Conservation (phyloP, 2,329 filamentous ascomycete species). For the Diplodia seriata region DNA sequence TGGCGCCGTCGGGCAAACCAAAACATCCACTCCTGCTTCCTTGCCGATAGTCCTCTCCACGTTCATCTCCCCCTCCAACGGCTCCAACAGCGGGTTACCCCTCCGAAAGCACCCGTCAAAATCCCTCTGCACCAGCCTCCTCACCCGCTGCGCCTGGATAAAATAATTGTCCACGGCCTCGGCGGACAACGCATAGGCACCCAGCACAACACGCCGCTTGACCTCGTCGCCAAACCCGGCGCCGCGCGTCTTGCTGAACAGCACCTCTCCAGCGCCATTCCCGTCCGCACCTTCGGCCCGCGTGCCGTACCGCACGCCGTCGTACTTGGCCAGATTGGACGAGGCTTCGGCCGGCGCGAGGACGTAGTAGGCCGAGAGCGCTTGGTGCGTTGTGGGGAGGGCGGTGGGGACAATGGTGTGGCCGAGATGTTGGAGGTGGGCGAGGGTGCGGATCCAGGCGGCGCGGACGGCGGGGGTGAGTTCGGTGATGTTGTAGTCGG, state of each 20-base stretch:
- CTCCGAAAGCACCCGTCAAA: slow-evolving; percentile 80
- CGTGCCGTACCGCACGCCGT: slow-evolving; percentile 89
- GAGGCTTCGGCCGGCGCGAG: slow-evolving; percentile 94
- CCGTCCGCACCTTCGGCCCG: slow-evolving; percentile 62
- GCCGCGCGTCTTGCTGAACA: slow-evolving; percentile 77
- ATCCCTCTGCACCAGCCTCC: slow-evolving; percentile 81
- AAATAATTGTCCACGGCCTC: slow-evolving; percentile 97
- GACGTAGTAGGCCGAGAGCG: slow-evolving; percentile 92
- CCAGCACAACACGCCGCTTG: slow-evolving; percentile 82
- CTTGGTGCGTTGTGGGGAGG: slow-evolving; percentile 81
- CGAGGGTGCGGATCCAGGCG: slow-evolving; percentile 72
- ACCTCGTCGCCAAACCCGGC: slow-evolving; percentile 84
- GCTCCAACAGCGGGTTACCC: slow-evolving; percentile 68
- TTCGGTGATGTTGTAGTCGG: slow-evolving; percentile 88
- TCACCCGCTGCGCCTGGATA: slow-evolving; percentile 86
- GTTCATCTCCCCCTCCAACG: background rate
- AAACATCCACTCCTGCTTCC: slow-evolving; percentile 73
- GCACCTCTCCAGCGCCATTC: slow-evolving; percentile 54
- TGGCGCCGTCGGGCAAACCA: slow-evolving; percentile 87
- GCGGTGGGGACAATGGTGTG: slow-evolving; percentile 77
- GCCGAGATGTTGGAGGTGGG: slow-evolving; percentile 67
- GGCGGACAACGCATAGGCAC: slow-evolving; percentile 88
- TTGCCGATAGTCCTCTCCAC: slow-evolving; percentile 46
- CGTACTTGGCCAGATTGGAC: slow-evolving; percentile 95
- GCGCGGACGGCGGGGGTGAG: slow-evolving; percentile 72